Evolutionary conservation across 805 yeast genomes (phyloP), one percentile per base, ranked within the genome.

Genomic region (Saccharomycopsis amapae): DNA sequence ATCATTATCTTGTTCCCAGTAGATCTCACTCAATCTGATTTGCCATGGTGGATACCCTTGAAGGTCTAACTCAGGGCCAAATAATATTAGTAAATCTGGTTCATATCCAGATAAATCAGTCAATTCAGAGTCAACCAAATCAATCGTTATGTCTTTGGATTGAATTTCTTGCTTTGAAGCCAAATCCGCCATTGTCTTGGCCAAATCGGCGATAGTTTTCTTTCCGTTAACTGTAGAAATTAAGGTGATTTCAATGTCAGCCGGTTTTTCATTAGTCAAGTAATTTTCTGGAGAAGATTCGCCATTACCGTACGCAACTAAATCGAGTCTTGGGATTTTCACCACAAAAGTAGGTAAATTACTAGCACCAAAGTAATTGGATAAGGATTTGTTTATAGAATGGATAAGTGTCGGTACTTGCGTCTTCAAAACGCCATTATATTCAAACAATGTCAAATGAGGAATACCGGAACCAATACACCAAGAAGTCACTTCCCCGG

Each of bases 11-110:
- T 83, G 82, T 58, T 87, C 90, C 85, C 94, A 85, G 64, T 81
- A 89, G 58, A 93, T 78, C 60, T 93, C 98, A 5, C 88, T 76
- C 44, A 94, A 73, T 52, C 98, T 75, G 30, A 87, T 77, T 59
- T 90, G 97, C 98, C 98, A 93, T 24, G 98, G 98, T 18, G 97
- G 97, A 62, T 81, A 93, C 15, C 95, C 97, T 63, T 88, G 95
- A 41, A 93, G 72, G 60, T 88, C 95, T 52, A 93, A 69, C 10
- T 72, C 70, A n/a, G 97, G 95, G 18, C 87, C 87, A 61, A 90
- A 93, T 44, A 85, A 66, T 25, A 93, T 69, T 40, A 93, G 68
- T 52, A 93, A 71, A 60, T 93, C 98, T 0, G 98, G 97, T 61
- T 93, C 98, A n/a, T 71, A 72, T 1, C 96, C 93, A 13, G 88